Conservation (phyloP, 169 alveolate genomes). For the Plasmodium vivax region DNA sequence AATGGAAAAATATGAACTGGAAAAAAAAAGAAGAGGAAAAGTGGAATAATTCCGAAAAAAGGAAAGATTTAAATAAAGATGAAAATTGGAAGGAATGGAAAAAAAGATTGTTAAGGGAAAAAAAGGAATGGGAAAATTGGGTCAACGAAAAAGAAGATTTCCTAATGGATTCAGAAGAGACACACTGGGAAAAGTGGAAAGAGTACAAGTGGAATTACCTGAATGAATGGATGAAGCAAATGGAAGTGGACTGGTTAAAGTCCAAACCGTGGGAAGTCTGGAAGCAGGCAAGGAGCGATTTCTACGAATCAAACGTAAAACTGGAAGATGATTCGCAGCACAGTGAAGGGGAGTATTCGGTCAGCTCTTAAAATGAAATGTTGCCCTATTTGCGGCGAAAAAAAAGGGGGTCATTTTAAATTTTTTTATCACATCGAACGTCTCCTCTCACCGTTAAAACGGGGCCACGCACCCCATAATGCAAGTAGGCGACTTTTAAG, state of each 20-base stretch:
- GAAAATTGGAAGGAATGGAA: constrained; percentile 27
- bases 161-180: neutral
- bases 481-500: neutral
- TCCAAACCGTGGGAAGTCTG: constrained; percentile 31
- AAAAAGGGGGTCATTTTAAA: neutral
- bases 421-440: neutral
- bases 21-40: constrained; percentile 11
- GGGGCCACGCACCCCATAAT: neutral
- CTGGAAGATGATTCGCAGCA: neutral
- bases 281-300: neutral
- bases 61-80: neutral
- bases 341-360: neutral
- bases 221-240: neutral
- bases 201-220: constrained; percentile 22
- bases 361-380: neutral
- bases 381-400: neutral
- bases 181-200: constrained; percentile 33
- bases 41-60: neutral
- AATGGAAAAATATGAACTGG: constrained; percentile 35
- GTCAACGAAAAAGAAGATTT: constrained; percentile 1
- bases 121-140: constrained; percentile 36
- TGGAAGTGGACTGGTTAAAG: constrained; percentile 18
- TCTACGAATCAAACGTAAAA: neutral
- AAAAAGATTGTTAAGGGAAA: neutral
- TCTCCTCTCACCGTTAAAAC: neutral